A percentile compares a stretch with the other conserved stretches of the same genome.
These are phyloP conservation scores for Metschnikowia dekortorum DNA, from an alignment of 805 yeast species.

Conservation along the genomic window DNA sequence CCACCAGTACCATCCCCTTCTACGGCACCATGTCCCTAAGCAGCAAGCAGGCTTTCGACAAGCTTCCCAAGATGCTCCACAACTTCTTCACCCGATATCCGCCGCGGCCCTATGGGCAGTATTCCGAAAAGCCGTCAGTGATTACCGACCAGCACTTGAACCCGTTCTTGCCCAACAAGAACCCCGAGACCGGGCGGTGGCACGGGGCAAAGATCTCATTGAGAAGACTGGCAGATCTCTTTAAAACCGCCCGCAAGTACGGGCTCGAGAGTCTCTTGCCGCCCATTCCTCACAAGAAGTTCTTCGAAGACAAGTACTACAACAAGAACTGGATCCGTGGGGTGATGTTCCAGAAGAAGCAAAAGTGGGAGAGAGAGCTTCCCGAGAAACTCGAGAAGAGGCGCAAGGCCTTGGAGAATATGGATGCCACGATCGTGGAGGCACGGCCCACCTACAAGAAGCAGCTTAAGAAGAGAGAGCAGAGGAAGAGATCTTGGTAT, in stretches of 20 bases:
- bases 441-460: slow-evolving; percentile 49
- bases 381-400: slow-evolving; percentile 57
- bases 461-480: slow-evolving; percentile 33
- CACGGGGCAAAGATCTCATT: slow-evolving; percentile 76
- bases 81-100: slow-evolving; percentile 79
- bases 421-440: slow-evolving; percentile 63
- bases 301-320: slow-evolving; percentile 74
- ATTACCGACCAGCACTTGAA: slow-evolving; percentile 69
- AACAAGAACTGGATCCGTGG: slow-evolving; percentile 71
- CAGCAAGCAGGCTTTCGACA: slow-evolving; percentile 44
- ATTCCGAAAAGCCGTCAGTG: slow-evolving; percentile 59
- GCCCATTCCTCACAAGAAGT: slow-evolving; percentile 56
- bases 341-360: slow-evolving; percentile 72
- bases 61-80: slow-evolving; percentile 67
- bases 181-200: slow-evolving; percentile 72
- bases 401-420: slow-evolving; percentile 57
- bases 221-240: slow-evolving; percentile 78
- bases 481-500: slow-evolving; percentile 35
- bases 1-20: neutral
- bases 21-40: slow-evolving; percentile 22
- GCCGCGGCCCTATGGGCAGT: slow-evolving; percentile 70
- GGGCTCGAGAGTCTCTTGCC: slow-evolving; percentile 83
- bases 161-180: slow-evolving; percentile 83
- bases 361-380: slow-evolving; percentile 69
- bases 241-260: slow-evolving; percentile 72